Percentiles rank a stretch among this genome's conserved stretches.
Evolutionary conservation across 1,284 basidiomycete species (phyloP).

Genomic region (Moesziomyces globuligerus): DNA sequence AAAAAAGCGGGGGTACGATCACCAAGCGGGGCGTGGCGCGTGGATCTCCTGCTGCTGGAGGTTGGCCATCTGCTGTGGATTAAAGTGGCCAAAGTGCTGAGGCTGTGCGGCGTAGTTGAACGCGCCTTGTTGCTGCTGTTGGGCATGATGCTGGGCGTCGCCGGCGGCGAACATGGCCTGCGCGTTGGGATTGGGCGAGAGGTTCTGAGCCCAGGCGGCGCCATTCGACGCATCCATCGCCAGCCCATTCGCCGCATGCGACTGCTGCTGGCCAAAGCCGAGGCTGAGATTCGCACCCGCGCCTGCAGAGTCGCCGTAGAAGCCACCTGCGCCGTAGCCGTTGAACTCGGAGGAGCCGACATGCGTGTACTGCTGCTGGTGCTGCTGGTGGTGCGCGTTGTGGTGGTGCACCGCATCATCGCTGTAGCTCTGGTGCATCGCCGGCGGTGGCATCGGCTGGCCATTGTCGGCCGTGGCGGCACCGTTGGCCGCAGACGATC

Average conservation of each 20-base stretch:
- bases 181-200: conserved; percentile 16
- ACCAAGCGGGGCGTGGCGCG: conserved; percentile 37
- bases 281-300: conserved; percentile 7
- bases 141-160: conserved; percentile 10
- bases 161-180: conserved; percentile 35
- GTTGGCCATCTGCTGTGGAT: conserved; percentile 31
- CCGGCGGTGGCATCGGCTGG: conserved; percentile 27
- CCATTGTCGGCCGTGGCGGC: background rate
- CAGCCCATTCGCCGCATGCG: background rate
- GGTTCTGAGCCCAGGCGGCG: conserved; percentile 22
- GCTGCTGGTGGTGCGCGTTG: conserved; percentile 50
- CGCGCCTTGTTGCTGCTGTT: conserved; percentile 14
- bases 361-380: conserved; percentile 45
- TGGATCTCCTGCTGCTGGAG: conserved; percentile 38
- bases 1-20: no score
- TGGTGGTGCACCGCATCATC: conserved; percentile 33
- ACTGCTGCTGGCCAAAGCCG: conserved; percentile 3
- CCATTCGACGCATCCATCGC: conserved; percentile 23
- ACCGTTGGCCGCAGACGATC: conserved; percentile 2
- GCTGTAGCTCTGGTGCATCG: conserved; percentile 40
- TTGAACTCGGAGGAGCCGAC: conserved; percentile 30
- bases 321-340: conserved; percentile 8
- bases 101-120: conserved; percentile 17
- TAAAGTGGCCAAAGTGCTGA: conserved; percentile 35
- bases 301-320: conserved; percentile 20